Conservation (phyloP, 352 stramenopile species). For the Phytophthora agathidicida region DNA sequence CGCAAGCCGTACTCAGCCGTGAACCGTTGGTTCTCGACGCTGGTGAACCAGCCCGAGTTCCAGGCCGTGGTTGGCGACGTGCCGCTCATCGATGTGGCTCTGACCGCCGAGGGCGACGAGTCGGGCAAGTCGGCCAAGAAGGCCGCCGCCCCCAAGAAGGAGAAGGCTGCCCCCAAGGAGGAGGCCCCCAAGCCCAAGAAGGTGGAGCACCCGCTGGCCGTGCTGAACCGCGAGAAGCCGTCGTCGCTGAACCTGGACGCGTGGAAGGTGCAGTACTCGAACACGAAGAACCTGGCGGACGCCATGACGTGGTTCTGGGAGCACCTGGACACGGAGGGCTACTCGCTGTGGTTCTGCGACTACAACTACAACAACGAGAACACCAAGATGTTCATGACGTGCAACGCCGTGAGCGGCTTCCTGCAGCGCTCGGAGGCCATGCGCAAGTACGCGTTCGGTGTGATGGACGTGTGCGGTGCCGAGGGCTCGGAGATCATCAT, state of each 20-base stretch:
- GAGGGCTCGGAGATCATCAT: conserved; percentile 85
- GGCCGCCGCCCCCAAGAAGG: conserved; percentile 47
- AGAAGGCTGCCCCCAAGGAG: conserved; percentile 43
- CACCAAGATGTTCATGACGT: conserved; percentile 94
- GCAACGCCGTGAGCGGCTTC: conserved; percentile 93
- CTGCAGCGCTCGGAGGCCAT: conserved; percentile 92
- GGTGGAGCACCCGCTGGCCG: conserved; percentile 84
- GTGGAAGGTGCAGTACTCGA: conserved; percentile 95
- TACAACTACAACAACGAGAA: conserved; percentile 96
- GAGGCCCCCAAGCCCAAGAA: conserved; percentile 75
- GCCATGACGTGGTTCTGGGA: conserved; percentile 94
- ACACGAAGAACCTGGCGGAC: conserved; percentile 79
- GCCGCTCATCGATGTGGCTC: conserved; percentile 75
- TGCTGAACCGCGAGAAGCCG: conserved; percentile 87
- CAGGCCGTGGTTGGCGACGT: conserved; percentile 91
- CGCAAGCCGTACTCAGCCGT: conserved; percentile 90
- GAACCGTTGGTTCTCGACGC: conserved; percentile 92
- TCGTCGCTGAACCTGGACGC: conserved; percentile 83
- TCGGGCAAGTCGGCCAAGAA: conserved; percentile 41
- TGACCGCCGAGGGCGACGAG: conserved; percentile 69
- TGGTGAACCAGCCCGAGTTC: conserved; percentile 95
- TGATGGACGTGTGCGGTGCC: conserved; percentile 79
- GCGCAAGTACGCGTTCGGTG: conserved; percentile 93
- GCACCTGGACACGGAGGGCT: conserved; percentile 87
- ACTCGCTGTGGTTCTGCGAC: conserved; percentile 90